A percentile compares a stretch with the other conserved stretches of the same genome.
These are phyloP conservation scores for Pholiota adiposa DNA, from an alignment of 1,284 basidiomycete genomes.

Conservation along the genomic window DNA sequence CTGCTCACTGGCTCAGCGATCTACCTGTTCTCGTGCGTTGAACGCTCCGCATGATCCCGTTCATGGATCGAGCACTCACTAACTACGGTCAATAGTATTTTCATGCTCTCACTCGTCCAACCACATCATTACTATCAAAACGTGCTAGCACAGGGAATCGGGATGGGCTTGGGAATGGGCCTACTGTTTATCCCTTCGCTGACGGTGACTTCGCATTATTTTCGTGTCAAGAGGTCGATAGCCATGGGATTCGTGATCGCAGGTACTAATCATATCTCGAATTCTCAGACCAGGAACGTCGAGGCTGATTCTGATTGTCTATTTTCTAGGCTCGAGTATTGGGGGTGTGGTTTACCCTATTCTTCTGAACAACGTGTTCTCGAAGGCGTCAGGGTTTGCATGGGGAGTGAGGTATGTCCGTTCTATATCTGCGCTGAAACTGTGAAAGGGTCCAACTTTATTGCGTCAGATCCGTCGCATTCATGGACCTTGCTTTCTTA, in stretches of 20 bases:
- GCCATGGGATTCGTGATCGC: conserved; percentile 32
- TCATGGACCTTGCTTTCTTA: conserved; percentile 29
- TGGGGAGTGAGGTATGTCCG: conserved; percentile 34
- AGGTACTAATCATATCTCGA: conserved; percentile 16
- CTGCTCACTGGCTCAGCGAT: conserved; percentile 23
- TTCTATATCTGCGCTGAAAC: conserved; percentile 7
- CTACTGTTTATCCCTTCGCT: conserved; percentile 32
- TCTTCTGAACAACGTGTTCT: conserved; percentile 36
- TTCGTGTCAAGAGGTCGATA: conserved; percentile 28
- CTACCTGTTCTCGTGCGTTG: conserved; percentile 20
- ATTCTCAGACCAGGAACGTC: not conserved
- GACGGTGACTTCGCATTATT: conserved; percentile 32
- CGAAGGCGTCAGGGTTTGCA: conserved; percentile 36
- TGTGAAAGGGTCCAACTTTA: conserved; percentile 15
- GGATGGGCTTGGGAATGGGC: conserved; percentile 35
- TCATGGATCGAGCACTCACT: not conserved
- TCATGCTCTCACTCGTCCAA: conserved; percentile 32
- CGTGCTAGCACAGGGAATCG: conserved; percentile 28
- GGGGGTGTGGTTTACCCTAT: conserved; percentile 39
- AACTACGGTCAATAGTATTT: conserved; percentile 19
- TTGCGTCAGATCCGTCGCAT: conserved; percentile 26
- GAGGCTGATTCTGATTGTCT: not conserved
- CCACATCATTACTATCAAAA: conserved; percentile 34
- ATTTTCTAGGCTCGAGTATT: conserved; percentile 24
- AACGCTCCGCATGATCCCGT: not conserved